Base-by-base conservation (phyloP, 164 flowering plant genomes). In the Sextonia rubra region DNA sequence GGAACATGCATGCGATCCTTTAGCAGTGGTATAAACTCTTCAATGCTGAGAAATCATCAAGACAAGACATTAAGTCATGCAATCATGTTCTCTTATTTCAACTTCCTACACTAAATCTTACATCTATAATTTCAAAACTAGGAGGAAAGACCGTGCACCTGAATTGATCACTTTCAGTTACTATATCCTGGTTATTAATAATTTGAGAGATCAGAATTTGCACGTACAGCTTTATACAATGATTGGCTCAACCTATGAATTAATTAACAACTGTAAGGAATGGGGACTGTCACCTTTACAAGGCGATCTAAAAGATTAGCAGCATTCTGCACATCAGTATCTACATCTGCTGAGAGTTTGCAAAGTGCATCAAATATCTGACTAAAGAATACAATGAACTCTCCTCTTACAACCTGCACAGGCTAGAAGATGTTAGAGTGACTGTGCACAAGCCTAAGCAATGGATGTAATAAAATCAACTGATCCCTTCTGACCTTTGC, bases 291-390 rank as follows among this genome's bases (percentile, higher is more conserved):
- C 55, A 93, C 99, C 97, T 95, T 95, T 47, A 95, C 97, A 79
- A 95, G 98, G 52, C 92, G 88, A 77, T 95, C 98, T 78, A 93
- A 88, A 71, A 95, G 98, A 85, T 95, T 98, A 72, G 98, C 97
- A 80, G 99, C 99, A 86, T 97, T 91, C 80, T 95, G 99, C 71
- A 95, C 98, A 84, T 90, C 89, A 75, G 98, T 87, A 87, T 95
- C 99, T 49, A 95, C 87, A 75, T 95, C 99, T 55, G 98, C 97
- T 8, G 99, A 90, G 69, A 95, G 97, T 85, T 93, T 95, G 72
- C 98, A 93, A 12, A 95, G 81, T 27, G 93, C 97, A 86, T 95
- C 99, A 87, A 95, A 95, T 47, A 95, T 95, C 79, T 93, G 87
- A 78, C 91, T 95, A 74, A 93, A 95, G 85, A 91, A 93, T 64